Conservation (phyloP, 257 asterid genomes). For the Fraxinus pennsylvanica region DNA sequence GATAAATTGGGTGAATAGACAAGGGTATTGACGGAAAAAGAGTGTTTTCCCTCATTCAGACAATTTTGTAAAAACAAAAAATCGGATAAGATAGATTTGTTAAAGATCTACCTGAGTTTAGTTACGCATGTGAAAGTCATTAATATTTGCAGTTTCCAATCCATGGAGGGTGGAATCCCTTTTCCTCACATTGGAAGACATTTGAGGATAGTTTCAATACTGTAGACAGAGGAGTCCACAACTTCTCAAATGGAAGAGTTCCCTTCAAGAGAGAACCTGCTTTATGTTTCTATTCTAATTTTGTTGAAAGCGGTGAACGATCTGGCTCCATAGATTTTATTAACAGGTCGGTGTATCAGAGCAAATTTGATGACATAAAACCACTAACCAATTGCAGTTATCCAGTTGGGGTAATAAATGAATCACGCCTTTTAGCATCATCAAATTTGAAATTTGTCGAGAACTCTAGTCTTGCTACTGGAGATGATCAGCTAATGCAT, state of each 20-base stretch:
- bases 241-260: constrained; percentile 36
- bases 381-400: constrained; percentile 22
- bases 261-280: constrained; percentile 38
- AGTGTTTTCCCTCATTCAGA: not conserved
- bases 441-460: constrained; percentile 46
- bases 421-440: constrained; percentile 27
- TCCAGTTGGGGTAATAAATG: constrained; percentile 26
- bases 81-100: not conserved
- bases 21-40: not conserved
- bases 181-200: constrained; percentile 41
- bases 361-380: constrained; percentile 24
- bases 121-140: not conserved
- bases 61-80: not conserved
- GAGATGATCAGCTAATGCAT: constrained; percentile 39
- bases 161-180: constrained; percentile 45
- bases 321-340: constrained; percentile 26
- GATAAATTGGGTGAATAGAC: not conserved
- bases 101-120: not conserved
- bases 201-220: constrained; percentile 43
- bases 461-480: constrained; percentile 32
- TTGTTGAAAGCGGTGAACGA: constrained; percentile 29
- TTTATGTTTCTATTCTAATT: constrained; percentile 39
- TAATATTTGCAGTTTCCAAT: constrained; percentile 47
- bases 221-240: constrained; percentile 36
- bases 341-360: constrained; percentile 23